A percentile compares a stretch with the other conserved stretches of the same genome.
phyloP scores from a whole-genome alignment of 371 early-diverging fungal genomes.

The Mucor lusitanicus region DNA sequence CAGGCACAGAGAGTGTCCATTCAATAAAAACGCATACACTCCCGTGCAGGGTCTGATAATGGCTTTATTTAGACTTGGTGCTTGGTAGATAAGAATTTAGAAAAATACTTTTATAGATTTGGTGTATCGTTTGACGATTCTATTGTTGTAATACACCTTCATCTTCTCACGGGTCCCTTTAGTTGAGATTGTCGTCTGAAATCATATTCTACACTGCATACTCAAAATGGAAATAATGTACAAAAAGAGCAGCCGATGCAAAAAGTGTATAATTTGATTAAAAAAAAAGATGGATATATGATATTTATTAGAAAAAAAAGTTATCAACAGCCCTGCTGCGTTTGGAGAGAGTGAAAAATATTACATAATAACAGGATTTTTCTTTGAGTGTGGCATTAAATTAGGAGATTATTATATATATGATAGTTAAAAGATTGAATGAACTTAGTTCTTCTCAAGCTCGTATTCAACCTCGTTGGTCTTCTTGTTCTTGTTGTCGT shows the following conservation, averaged over 20 bases:
- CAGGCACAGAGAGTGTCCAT: too few relatives aligned
- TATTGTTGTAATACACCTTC: background rate
- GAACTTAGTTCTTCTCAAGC: slow-evolving; percentile 15
- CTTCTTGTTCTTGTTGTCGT: slow-evolving; percentile 1
- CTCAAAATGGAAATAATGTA: background rate
- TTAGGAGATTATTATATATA: background rate
- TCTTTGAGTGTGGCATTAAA: background rate
- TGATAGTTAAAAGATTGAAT: background rate
- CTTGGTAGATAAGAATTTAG: background rate
- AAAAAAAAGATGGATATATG: background rate
- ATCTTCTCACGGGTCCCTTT: slow-evolving; percentile 1
- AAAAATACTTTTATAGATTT: background rate
- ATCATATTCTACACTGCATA: background rate
- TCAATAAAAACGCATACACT: too few relatives aligned
- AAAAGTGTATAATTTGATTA: background rate
- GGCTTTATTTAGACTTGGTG: background rate
- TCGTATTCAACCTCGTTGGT: slow-evolving; percentile 17
- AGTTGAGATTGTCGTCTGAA: background rate
- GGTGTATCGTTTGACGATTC: background rate
- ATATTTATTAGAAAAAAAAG: background rate
- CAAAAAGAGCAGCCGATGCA: background rate
- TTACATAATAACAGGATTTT: background rate
- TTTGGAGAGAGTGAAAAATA: background rate
- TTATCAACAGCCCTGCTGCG: slow-evolving; percentile 5
- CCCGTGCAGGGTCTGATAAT: background rate